These are phyloP conservation scores for Nakaseomyces uthaithaninus DNA, from an alignment of 1,139 yeast genomes.

Conservation along the genomic window DNA sequence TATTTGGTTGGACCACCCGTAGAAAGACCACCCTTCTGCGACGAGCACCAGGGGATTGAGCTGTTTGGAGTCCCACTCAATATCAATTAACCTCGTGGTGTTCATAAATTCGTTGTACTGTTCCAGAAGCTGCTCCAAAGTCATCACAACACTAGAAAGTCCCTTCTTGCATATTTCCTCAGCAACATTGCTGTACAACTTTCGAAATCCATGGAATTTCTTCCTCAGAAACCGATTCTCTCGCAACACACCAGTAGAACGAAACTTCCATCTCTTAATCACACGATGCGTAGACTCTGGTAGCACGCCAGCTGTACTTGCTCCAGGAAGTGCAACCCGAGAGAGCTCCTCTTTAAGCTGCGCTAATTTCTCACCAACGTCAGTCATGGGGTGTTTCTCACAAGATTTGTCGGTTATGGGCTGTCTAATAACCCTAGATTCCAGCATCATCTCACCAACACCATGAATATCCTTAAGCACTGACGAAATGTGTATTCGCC, in stretches of 20 bases:
- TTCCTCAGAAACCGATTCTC: not conserved
- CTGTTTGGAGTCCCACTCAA: constrained; percentile 17
- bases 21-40: constrained; percentile 18
- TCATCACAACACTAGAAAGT: not conserved
- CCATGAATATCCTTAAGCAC: no score
- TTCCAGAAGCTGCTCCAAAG: not conserved
- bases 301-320: not conserved
- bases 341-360: not conserved
- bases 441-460: no score
- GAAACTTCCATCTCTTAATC: constrained; percentile 13
- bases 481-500: no score
- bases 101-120: constrained; percentile 5
- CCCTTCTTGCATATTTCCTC: not conserved
- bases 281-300: constrained; percentile 6
- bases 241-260: not conserved
- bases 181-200: not conserved
- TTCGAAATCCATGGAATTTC: not conserved
- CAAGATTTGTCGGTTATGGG: not conserved
- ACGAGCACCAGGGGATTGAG: constrained; percentile 18
- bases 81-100: constrained; percentile 9
- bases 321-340: not conserved
- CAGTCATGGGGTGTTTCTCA: not conserved
- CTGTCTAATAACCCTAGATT: no score
- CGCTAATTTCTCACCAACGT: not conserved
- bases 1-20: not conserved